Percentiles rank a stretch among this genome's conserved stretches.
These are phyloP conservation scores for Escovopsis sp. DNA, from an alignment of 2,329 filamentous ascomycete genomes.

Conservation along the genomic window DNA sequence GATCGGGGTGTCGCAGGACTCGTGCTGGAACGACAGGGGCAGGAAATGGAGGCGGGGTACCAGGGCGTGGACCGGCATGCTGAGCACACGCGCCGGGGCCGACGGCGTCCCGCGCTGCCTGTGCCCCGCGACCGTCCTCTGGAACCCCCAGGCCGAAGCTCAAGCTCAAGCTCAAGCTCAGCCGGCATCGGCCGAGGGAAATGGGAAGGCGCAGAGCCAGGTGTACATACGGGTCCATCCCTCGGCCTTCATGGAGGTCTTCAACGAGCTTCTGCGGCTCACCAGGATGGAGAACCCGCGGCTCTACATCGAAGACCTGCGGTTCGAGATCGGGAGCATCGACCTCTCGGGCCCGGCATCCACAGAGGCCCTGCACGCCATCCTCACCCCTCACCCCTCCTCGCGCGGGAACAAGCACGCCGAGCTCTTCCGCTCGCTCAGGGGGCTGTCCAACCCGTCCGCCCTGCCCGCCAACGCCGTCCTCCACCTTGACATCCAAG, in stretches of 20 bases:
- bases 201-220: conserved; percentile 18
- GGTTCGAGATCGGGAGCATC: conserved; percentile 50
- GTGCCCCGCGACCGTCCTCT: conserved; percentile 59
- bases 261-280: conserved; percentile 44
- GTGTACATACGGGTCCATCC: conserved; percentile 70
- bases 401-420: conserved; percentile 24
- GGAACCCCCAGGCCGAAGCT: conserved; percentile 37
- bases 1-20: conserved; percentile 46
- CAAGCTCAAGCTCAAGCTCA: too few species aligned
- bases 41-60: conserved; percentile 52
- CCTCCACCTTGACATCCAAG: conserved; percentile 57
- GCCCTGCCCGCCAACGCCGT: conserved; percentile 55
- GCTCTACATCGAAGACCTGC: conserved; percentile 51
- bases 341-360: conserved; percentile 53
- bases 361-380: conserved; percentile 59
- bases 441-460: conserved; percentile 50
- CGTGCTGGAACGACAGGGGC: conserved; percentile 48
- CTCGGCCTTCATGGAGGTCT: conserved; percentile 57
- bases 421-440: conserved; percentile 35
- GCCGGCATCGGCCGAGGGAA: too few species aligned
- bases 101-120: conserved; percentile 36
- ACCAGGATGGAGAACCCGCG: conserved; percentile 45
- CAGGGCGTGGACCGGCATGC: conserved; percentile 32
- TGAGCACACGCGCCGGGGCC: conserved; percentile 18
- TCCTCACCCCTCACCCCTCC: conserved; percentile 41